Percentiles rank a stretch among this genome's conserved stretches.
phyloP scores from a whole-genome alignment of 1,284 basidiomycete genomes.

The Ceratobasidium sp. region DNA sequence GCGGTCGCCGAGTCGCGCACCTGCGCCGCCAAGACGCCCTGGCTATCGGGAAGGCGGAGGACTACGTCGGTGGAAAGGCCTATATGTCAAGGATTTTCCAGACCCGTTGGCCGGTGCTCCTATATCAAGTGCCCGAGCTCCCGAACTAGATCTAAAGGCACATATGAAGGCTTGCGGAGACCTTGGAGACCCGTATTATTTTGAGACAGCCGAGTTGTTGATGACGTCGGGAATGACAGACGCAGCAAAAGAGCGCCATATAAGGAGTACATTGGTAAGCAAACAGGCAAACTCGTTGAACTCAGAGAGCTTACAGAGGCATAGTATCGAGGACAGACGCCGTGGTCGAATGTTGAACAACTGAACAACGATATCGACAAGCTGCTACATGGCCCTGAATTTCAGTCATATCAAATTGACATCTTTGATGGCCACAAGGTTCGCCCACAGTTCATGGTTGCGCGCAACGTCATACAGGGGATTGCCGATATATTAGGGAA shows the following conservation, averaged over 20 bases:
- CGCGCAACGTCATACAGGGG: too few relatives aligned
- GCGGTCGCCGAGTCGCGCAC: too few relatives aligned
- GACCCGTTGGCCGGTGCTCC: neutral
- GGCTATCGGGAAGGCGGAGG: too few relatives aligned
- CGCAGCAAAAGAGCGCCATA: neutral
- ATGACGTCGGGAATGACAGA: conserved; percentile 11
- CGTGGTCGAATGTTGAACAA: neutral
- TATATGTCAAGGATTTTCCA: too few relatives aligned
- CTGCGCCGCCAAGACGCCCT: too few relatives aligned
- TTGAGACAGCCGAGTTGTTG: conserved; percentile 18
- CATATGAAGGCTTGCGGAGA: neutral
- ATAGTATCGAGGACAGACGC: neutral
- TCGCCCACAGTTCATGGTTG: conserved; percentile 2
- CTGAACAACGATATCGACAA: neutral
- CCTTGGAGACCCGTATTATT: neutral
- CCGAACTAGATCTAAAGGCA: neutral
- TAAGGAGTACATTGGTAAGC: conserved; percentile 10
- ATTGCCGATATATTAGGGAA: neutral
- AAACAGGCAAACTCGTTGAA: neutral
- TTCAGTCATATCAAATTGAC: neutral
- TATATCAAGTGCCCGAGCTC: neutral
- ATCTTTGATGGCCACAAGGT: neutral
- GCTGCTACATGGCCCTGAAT: conserved; percentile 16
- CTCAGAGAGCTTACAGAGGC: neutral
- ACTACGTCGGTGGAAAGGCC: too few relatives aligned